These are phyloP conservation scores for Microcos paniculata DNA, from an alignment of 345 rosid species.

Conservation along the genomic window DNA sequence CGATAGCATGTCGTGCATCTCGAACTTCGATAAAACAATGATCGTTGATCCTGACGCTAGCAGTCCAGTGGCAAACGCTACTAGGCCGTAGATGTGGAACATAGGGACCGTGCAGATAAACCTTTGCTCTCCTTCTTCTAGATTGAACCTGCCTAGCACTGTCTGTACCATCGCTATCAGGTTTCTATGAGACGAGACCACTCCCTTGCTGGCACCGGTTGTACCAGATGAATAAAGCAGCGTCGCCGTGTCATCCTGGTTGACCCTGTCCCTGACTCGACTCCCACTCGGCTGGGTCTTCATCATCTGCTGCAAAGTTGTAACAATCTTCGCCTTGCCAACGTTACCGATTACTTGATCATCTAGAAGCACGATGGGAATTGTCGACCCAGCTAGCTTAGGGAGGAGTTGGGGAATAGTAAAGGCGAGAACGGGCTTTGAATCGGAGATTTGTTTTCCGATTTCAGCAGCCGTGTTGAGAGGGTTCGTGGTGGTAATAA, in stretches of 20 bases:
- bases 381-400: conserved; percentile 46
- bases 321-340: conserved; percentile 28
- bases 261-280: conserved; percentile 58
- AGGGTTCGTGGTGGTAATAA: conserved; percentile 82
- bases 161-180: conserved; percentile 65
- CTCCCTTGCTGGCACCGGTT: conserved; percentile 88
- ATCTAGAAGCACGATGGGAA: conserved; percentile 64
- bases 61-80: conserved; percentile 58
- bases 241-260: conserved; percentile 74
- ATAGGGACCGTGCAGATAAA: conserved; percentile 86
- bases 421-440: conserved; percentile 73
- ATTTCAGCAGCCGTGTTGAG: conserved; percentile 79
- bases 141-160: conserved; percentile 30
- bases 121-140: conserved; percentile 35
- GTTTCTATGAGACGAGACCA: conserved; percentile 67
- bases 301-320: conserved; percentile 55
- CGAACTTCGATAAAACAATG: conserved; percentile 68
- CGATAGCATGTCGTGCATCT: conserved; percentile 65
- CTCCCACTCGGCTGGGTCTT: conserved; percentile 27
- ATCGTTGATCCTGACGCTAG: conserved; percentile 70
- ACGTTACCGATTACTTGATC: conserved; percentile 13
- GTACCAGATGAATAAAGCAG: conserved; percentile 93
- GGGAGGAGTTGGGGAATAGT: conserved; percentile 55
- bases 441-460: conserved; percentile 59
- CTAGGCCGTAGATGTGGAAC: conserved; percentile 85